These are phyloP conservation scores for Calonectria pauciramosa DNA, from an alignment of 2,329 filamentous ascomycete genomes.

Conservation along the genomic window DNA sequence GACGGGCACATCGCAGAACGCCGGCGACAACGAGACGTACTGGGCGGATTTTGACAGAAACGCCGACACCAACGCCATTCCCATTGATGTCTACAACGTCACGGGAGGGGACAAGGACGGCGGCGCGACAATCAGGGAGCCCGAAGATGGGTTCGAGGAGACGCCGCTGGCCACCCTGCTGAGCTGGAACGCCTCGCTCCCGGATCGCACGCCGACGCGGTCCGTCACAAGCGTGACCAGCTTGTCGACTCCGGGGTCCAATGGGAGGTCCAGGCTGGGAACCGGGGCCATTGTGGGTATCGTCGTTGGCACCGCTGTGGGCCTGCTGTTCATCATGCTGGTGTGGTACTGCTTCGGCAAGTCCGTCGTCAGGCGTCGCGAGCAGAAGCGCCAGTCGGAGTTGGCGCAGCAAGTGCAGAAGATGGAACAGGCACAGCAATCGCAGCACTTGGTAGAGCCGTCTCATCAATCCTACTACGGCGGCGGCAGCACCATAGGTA, in stretches of 20 bases:
- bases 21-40: slow-evolving; percentile 46
- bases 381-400: not conserved
- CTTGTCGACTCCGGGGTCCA: not conserved
- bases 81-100: slow-evolving; percentile 5
- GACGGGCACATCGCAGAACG: slow-evolving; percentile 60
- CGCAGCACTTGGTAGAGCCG: not conserved
- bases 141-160: not conserved
- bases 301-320: slow-evolving; percentile 50
- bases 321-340: slow-evolving; percentile 37
- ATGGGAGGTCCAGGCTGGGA: slow-evolving; percentile 23
- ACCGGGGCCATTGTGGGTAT: slow-evolving; percentile 58
- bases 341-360: slow-evolving; percentile 25
- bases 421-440: not conserved
- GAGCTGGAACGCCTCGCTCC: not conserved
- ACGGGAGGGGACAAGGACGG: slow-evolving; percentile 8
- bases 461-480: not conserved
- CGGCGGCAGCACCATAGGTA: slow-evolving; percentile 1
- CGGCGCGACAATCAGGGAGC: not conserved
- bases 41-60: slow-evolving; percentile 66
- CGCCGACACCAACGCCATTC: slow-evolving; percentile 6
- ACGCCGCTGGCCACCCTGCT: not conserved
- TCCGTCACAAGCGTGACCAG: not conserved
- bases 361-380: slow-evolving; percentile 9
- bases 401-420: not conserved
- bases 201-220: not conserved